Conservation (phyloP, 768 basidiomycete species). For the Phaeotremella fagi region DNA sequence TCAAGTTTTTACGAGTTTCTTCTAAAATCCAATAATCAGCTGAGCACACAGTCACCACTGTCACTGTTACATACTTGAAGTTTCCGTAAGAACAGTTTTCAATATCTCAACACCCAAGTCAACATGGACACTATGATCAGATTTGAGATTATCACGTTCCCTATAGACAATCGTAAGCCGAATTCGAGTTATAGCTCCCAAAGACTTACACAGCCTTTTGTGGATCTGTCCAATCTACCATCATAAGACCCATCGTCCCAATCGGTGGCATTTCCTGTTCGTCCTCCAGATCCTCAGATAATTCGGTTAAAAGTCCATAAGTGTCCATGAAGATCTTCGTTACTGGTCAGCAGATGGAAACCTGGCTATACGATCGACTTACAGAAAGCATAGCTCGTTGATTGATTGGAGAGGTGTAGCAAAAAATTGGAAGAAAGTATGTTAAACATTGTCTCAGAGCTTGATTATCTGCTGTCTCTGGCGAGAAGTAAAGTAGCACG, state of each 20-base stretch:
- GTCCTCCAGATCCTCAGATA: constrained; percentile 64
- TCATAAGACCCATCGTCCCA: constrained; percentile 67
- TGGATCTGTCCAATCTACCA: constrained; percentile 85
- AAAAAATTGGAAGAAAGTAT: constrained; percentile 81
- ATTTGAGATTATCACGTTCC: constrained; percentile 50
- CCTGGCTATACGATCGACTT: constrained; percentile 33
- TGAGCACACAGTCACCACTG: neutral
- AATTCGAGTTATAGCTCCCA: neutral
- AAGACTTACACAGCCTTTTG: constrained; percentile 58
- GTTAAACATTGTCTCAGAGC: constrained; percentile 77
- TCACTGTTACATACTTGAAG: constrained; percentile 53
- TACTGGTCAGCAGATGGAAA: neutral
- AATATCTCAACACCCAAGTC: constrained; percentile 60
- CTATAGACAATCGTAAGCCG: constrained; percentile 34
- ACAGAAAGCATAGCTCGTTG: constrained; percentile 68
- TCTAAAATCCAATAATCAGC: constrained; percentile 49
- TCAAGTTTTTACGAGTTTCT: constrained; percentile 61
- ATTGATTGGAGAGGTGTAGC: constrained; percentile 70
- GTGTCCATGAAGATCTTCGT: constrained; percentile 66
- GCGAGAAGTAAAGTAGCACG: constrained; percentile 66
- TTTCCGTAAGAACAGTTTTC: constrained; percentile 53
- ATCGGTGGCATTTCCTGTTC: constrained; percentile 69
- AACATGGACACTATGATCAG: constrained; percentile 54
- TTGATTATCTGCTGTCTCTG: constrained; percentile 73
- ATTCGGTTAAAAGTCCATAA: constrained; percentile 59